A percentile compares a stretch with the other conserved stretches of the same genome.
These are phyloP conservation scores for Closterium sp. DNA, from an alignment of 139 green algal species.

Conservation along the genomic window DNA sequence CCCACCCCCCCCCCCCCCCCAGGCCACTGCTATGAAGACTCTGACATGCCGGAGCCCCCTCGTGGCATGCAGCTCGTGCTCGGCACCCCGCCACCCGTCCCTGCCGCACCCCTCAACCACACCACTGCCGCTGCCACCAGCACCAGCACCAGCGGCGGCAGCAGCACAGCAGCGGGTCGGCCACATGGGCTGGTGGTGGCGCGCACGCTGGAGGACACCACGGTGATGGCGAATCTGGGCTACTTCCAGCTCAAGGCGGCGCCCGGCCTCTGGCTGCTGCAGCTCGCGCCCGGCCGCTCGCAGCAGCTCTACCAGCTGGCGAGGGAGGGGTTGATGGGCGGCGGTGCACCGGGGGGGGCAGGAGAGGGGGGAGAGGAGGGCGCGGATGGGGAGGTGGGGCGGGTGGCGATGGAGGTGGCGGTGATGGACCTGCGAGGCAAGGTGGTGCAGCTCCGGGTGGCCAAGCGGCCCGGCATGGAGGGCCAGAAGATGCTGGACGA, in stretches of 20 bases:
- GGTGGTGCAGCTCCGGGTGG: constrained; percentile 74
- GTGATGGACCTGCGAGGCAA: constrained; percentile 58
- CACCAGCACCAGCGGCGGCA: background rate
- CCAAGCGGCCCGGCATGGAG: constrained; percentile 73
- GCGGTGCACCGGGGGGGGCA: background rate
- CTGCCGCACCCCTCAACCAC: constrained; percentile 14
- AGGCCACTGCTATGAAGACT: constrained; percentile 46
- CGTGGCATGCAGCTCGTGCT: constrained; percentile 88
- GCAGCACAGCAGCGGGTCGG: background rate
- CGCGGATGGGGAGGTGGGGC: background rate
- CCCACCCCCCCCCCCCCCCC: background rate
- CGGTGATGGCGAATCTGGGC: constrained; percentile 96
- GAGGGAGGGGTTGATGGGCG: background rate
- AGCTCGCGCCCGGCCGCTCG: constrained; percentile 65
- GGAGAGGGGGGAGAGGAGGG: background rate
- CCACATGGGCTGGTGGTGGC: background rate
- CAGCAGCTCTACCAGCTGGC: constrained; percentile 50
- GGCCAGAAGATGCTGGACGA: constrained; percentile 71
- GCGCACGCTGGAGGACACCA: constrained; percentile 73
- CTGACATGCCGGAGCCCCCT: constrained; percentile 56
- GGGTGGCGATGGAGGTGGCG: constrained; percentile 18
- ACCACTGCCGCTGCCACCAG: background rate
- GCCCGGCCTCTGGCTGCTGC: constrained; percentile 71
- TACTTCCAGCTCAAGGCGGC: constrained; percentile 97
- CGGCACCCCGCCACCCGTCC: constrained; percentile 48